A percentile compares a stretch with the other conserved stretches of the same genome.
These are phyloP conservation scores for Cochliopodium minus DNA, from an alignment of 208 protist genomes.

Conservation along the genomic window DNA sequence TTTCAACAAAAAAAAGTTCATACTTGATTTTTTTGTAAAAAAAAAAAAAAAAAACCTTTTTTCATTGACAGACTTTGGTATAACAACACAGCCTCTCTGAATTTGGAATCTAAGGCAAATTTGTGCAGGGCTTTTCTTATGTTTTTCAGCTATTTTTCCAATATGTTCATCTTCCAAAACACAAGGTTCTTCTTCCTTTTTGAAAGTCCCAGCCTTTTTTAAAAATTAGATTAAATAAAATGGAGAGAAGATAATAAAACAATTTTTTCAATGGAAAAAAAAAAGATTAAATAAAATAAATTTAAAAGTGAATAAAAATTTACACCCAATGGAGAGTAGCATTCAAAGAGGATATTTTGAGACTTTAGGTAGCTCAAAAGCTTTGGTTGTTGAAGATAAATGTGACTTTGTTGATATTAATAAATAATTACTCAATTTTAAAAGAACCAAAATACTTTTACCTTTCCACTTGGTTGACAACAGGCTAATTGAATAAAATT, in stretches of 20 bases:
- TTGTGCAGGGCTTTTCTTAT: slow-evolving; percentile 28
- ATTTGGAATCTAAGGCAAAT: slow-evolving; percentile 46
- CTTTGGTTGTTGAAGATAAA: background rate
- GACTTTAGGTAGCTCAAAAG: too few relatives aligned
- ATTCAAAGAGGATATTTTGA: too few relatives aligned
- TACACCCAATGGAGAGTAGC: background rate
- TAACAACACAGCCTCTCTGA: slow-evolving; percentile 39
- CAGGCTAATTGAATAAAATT: slow-evolving; percentile 4
- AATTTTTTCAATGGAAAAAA: background rate
- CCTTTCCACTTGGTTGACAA: slow-evolving; percentile 21
- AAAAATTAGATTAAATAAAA: background rate
- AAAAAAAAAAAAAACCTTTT: background rate
- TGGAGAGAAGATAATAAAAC: background rate
- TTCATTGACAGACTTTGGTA: slow-evolving; percentile 57
- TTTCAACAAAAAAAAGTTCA: too few relatives aligned
- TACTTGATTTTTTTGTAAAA: too few relatives aligned
- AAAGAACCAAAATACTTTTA: background rate
- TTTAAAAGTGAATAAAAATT: background rate
- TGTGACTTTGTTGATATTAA: background rate
- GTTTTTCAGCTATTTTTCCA: slow-evolving; percentile 10
- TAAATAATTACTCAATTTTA: background rate
- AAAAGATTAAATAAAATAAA: background rate
- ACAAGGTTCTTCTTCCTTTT: background rate
- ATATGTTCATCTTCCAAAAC: background rate
- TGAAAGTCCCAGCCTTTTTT: background rate